Percentiles rank a stretch among this genome's conserved stretches.
Evolutionary conservation across 495 filamentous ascomycete species (phyloP).

Genomic region (Neurospora cerealis): DNA sequence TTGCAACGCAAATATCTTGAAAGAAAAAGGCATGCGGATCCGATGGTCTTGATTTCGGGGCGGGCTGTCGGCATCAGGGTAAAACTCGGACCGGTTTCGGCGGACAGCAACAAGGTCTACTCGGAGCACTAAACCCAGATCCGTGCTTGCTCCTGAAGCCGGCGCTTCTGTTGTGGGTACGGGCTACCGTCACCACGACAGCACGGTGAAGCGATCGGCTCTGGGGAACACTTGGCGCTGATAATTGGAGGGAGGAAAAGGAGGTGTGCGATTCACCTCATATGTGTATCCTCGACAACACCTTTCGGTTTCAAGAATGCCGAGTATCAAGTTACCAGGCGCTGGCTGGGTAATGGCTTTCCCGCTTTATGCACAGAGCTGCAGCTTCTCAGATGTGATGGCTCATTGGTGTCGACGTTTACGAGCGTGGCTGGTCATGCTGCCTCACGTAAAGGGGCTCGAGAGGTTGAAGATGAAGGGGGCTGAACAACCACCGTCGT

Average conservation of each 20-base stretch:
- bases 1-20: conserved; percentile 12
- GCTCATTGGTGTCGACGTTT: neutral
- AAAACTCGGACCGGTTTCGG: neutral
- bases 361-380: neutral
- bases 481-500: neutral
- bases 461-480: neutral
- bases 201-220: neutral
- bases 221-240: neutral
- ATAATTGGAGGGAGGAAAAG: neutral
- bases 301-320: neutral
- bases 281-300: neutral
- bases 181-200: neutral
- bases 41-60: neutral
- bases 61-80: neutral
- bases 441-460: neutral
- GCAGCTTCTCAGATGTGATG: neutral
- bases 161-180: neutral
- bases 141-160: neutral
- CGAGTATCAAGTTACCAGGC: neutral
- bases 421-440: neutral
- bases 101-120: neutral
- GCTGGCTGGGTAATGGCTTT: neutral
- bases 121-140: neutral
- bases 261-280: neutral
- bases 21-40: neutral